Conservation (phyloP, 2,329 filamentous ascomycete genomes). For the Pseudopithomyces maydicus region DNA sequence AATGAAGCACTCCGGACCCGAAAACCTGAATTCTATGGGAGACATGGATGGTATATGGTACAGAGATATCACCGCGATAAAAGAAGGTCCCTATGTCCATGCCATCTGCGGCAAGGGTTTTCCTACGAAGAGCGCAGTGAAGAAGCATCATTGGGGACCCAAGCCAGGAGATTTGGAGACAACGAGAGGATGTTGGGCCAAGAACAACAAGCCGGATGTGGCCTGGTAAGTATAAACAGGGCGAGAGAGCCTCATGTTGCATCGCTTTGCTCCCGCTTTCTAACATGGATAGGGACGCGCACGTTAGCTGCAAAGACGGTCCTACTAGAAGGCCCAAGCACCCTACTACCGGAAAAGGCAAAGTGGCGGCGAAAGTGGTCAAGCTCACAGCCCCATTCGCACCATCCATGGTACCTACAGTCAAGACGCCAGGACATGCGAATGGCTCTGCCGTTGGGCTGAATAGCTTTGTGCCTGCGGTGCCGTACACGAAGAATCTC, state of each 20-base stretch:
- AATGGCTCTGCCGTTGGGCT: constrained; percentile 13
- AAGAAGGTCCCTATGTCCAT: constrained; percentile 26
- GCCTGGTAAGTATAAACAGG: constrained; percentile 22
- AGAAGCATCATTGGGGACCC: constrained; percentile 42
- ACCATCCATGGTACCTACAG: constrained; percentile 17
- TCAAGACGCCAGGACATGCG: neutral
- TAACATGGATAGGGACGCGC: constrained; percentile 24
- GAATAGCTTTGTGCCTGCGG: constrained; percentile 29
- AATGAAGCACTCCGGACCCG: neutral
- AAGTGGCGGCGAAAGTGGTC: neutral
- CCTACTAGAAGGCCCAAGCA: neutral
- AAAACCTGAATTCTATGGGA: neutral
- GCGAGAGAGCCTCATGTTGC: neutral
- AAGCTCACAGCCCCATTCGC: constrained; percentile 11
- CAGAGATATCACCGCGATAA: neutral
- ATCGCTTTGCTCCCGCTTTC: neutral
- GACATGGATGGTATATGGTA: neutral
- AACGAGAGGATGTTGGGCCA: constrained; percentile 39
- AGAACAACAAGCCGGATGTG: constrained; percentile 32
- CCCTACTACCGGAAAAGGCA: neutral
- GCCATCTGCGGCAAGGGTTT: constrained; percentile 37
- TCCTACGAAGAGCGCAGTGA: constrained; percentile 27
- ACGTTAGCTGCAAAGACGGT: constrained; percentile 31
- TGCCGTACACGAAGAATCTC: constrained; percentile 28
- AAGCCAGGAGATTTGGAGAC: constrained; percentile 28